A percentile compares a stretch with the other conserved stretches of the same genome.
Conservation (phyloP, 441 rosid genomes). For the Lepidium campestre region DNA sequence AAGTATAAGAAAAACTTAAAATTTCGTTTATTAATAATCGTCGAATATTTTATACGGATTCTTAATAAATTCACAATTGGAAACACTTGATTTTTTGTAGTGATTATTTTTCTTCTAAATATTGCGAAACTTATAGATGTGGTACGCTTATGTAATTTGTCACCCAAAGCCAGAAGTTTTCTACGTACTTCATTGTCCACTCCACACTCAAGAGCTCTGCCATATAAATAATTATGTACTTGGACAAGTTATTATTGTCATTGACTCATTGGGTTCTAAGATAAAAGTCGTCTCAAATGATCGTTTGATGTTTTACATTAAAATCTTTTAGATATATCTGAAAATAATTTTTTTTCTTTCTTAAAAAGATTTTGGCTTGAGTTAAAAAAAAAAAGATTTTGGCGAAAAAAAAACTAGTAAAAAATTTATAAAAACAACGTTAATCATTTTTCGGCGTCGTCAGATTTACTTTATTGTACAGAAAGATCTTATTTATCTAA, state of each 20-base stretch:
- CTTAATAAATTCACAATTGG: no score
- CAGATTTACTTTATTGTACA: neutral
- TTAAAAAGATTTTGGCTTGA: no score
- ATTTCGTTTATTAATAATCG: no score
- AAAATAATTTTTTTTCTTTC: no score
- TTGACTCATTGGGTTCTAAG: neutral
- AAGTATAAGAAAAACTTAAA: no score
- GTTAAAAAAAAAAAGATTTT: no score
- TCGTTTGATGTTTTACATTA: no score
- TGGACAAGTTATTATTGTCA: neutral
- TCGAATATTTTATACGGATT: no score
- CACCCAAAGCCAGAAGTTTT: neutral
- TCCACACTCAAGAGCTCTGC: conserved; percentile 1
- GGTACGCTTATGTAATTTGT: neutral
- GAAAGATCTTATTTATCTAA: neutral
- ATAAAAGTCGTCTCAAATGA: neutral
- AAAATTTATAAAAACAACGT: no score
- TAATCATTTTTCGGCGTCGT: neutral
- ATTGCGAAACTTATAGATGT: neutral
- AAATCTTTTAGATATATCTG: no score
- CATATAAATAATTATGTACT: neutral
- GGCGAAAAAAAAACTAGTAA: no score
- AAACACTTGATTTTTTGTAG: neutral
- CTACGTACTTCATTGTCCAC: neutral
- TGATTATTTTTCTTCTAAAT: neutral